Base-by-base conservation (phyloP, 345 rosid species). In the Combretum micranthum region DNA sequence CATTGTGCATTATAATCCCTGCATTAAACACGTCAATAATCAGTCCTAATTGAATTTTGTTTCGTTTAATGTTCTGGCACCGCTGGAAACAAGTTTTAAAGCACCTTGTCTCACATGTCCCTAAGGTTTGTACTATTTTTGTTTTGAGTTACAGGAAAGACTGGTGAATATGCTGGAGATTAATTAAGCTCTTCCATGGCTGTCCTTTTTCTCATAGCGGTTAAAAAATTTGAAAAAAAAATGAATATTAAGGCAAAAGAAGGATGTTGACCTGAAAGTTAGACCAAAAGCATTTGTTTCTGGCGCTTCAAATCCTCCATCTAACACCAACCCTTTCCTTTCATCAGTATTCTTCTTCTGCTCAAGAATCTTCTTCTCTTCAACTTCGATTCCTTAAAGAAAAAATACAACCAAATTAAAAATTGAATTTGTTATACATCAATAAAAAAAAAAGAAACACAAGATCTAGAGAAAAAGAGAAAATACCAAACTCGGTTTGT, bases 1-100 rank as follows among this genome's bases (percentile, higher is more conserved):
- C 72, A 71, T 56, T 45, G 77, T 49, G 60, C 75, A 61, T 78
- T 43, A 50, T 61, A 65, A 15, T 59, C 39, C 39, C 39, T 32
- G 39, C 39, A 3, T 32, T 32, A 32, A 32, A 32, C 9, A 32
- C 1, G 39, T 7, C 10, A 32, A 7, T 32, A 32, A 32, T 32
- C 9, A 32, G 9, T 32, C n/a, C 39, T 32, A 32, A 32, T 32
- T 32, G 3, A 1, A 2, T 32, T 7, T 5, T 4, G 39, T 32
- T 32, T 32, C 10, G 9, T 11, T 32, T 11, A 32, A 5, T 32
- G 39, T 32, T 32, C 9, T 32, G 39, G 39, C 6, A 32, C 39
- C 2, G n/a, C 32, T 3, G 6, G 6, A 25, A 7, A 0, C 32
- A 25, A 7, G 6, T 25, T 25, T 25, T 7, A 7, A 25, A 25